These are phyloP conservation scores for Termitomyces titanicus DNA, from an alignment of 768 basidiomycete species.

Conservation along the genomic window DNA sequence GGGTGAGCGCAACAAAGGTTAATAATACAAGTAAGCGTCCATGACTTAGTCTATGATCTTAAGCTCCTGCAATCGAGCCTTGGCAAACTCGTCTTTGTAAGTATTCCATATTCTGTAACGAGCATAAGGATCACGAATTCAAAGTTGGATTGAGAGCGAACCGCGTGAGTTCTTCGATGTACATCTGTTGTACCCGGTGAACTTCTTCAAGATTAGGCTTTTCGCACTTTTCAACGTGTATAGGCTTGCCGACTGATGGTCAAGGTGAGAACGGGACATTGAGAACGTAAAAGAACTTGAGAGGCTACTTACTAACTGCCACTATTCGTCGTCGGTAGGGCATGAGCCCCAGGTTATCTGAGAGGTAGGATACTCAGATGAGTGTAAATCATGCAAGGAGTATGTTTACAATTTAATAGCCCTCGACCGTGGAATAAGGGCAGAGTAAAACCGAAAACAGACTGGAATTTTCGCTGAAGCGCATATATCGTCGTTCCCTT, in stretches of 20 bases:
- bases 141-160: slow-evolving; percentile 30
- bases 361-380: not conserved
- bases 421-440: slow-evolving; percentile 98
- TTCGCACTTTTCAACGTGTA: slow-evolving; percentile 70
- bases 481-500: slow-evolving; percentile 85
- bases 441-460: slow-evolving; percentile 90
- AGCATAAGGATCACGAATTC: not conserved
- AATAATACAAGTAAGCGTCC: slow-evolving; percentile 10
- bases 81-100: slow-evolving; percentile 93
- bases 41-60: slow-evolving; percentile 64
- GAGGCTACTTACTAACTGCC: slow-evolving; percentile 78
- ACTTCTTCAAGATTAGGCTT: slow-evolving; percentile 84
- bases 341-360: slow-evolving; percentile 94
- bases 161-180: slow-evolving; percentile 92
- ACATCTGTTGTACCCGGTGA: slow-evolving; percentile 71
- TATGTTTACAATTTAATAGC: slow-evolving; percentile 78
- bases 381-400: not conserved
- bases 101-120: slow-evolving; percentile 84
- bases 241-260: slow-evolving; percentile 78
- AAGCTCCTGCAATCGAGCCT: slow-evolving; percentile 72
- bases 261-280: not conserved
- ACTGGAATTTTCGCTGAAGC: slow-evolving; percentile 89
- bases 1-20: not conserved
- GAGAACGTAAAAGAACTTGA: not conserved
- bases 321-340: slow-evolving; percentile 94